These are phyloP conservation scores for Aeminium ludgeri DNA, from an alignment of 495 filamentous ascomycete species.

Conservation along the genomic window DNA sequence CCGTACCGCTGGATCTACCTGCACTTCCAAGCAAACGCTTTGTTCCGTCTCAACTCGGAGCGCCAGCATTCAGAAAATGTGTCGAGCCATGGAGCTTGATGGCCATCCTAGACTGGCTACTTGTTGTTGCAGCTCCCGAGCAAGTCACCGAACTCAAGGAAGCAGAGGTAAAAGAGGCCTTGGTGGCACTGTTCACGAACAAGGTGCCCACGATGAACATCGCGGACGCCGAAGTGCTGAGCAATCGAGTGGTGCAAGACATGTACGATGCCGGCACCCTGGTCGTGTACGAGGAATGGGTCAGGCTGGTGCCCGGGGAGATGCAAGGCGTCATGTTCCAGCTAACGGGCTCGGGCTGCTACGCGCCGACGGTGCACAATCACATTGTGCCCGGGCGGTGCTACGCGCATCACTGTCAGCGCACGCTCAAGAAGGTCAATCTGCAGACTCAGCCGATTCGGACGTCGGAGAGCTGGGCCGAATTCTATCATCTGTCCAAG, in stretches of 20 bases:
- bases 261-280: conserved; percentile 70
- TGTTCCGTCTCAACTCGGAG: conserved; percentile 69
- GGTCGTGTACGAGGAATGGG: conserved; percentile 90
- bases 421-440: conserved; percentile 89
- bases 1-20: conserved; percentile 33
- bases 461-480: conserved; percentile 71
- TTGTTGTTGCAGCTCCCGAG: conserved; percentile 56
- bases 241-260: conserved; percentile 56
- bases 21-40: conserved; percentile 36
- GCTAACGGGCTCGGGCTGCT: conserved; percentile 84
- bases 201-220: conserved; percentile 99
- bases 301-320: conserved; percentile 63
- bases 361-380: conserved; percentile 66
- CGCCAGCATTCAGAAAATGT: conserved; percentile 72
- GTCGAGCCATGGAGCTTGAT: conserved; percentile 85
- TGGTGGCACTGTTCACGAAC: conserved; percentile 81
- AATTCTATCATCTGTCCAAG: conserved; percentile 74
- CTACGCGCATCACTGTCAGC: conserved; percentile 85
- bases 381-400: conserved; percentile 59
- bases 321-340: conserved; percentile 85
- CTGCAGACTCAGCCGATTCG: conserved; percentile 50
- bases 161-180: conserved; percentile 64
- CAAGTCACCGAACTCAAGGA: conserved; percentile 68
- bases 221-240: conserved; percentile 82
- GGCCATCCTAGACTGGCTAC: conserved; percentile 71